phyloP scores from a whole-genome alignment of 306 rosid species.

The Sphenostylis stenocarpa region DNA sequence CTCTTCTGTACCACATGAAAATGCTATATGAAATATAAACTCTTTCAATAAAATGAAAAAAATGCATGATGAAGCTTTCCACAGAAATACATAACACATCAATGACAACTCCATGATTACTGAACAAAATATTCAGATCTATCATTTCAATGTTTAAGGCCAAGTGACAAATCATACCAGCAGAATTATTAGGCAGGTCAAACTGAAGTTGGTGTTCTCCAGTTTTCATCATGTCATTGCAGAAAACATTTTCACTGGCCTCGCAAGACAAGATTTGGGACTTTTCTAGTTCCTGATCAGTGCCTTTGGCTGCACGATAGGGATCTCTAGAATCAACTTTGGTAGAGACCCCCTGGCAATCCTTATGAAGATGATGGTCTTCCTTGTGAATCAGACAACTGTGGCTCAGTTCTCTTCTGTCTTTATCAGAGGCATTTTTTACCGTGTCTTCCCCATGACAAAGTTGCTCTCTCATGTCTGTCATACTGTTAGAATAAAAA shows the following conservation, averaged over 20 bases:
- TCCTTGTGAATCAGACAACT: slow-evolving; percentile 30
- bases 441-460: slow-evolving; percentile 25
- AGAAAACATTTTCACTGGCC: slow-evolving; percentile 25
- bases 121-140: slow-evolving; percentile 22
- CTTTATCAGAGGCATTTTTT: slow-evolving; percentile 30
- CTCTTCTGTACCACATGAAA: slow-evolving; percentile 40
- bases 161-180: slow-evolving; percentile 41
- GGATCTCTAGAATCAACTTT: slow-evolving; percentile 34
- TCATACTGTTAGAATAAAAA: slow-evolving; percentile 44
- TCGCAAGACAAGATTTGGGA: slow-evolving; percentile 23
- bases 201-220: slow-evolving; percentile 38
- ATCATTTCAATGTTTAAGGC: not conserved
- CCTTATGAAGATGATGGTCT: slow-evolving; percentile 32
- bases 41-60: slow-evolving; percentile 22
- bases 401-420: slow-evolving; percentile 34
- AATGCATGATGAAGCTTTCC: slow-evolving; percentile 22
- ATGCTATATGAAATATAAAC: slow-evolving; percentile 23
- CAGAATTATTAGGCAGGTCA: slow-evolving; percentile 36
- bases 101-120: slow-evolving; percentile 13
- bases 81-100: slow-evolving; percentile 6
- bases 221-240: slow-evolving; percentile 27
- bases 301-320: slow-evolving; percentile 28
- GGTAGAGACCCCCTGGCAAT: slow-evolving; percentile 34
- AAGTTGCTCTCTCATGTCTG: slow-evolving; percentile 28
- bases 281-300: slow-evolving; percentile 33